Evolutionary conservation across 1,284 basidiomycete genomes (phyloP), one percentile per base, ranked within the genome.

Genomic region (Melampsora americana): DNA sequence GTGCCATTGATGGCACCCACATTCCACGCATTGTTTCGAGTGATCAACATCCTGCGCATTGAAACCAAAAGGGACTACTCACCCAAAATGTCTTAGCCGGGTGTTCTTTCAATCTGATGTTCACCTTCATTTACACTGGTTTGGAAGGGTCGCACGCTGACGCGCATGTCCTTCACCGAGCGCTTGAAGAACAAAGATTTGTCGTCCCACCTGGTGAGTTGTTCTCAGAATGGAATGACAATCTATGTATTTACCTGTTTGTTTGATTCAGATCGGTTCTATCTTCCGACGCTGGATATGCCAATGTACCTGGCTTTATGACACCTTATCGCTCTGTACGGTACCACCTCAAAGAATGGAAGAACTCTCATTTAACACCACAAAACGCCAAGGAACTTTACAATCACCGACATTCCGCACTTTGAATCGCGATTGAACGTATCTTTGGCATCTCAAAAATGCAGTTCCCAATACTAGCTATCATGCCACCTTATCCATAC

Each of bases 1-100:
- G n/a, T n/a, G n/a, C n/a, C n/a, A n/a, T n/a, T 62, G 83, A 83
- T 80, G 82, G 83, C 11, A 78, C 79, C 11, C 80, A 80, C 42
- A 68, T 83, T 30, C 78, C 80, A 72, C 78, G 78, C 12, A 80
- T 77, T 69, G 78, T 80, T 3, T 77, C 79, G 0, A 70, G 73
- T 26, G 62, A 50, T 11, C 79, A 78, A 20, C 64, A 68, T 26
- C 46, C 75, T 56, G 60, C 77, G 18, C 82, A 80, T 77, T 77
- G 79, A 1, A 81, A 80, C 68, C 71, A 78, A 0, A 83, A 84
- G 69, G 83, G 82, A 12, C 26, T 35, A 2, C 72, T 81, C 14
- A 80, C 80, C 7, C 78, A 79, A 20, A 84, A 84, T 78, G 68
- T 82, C 3, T 77, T 84, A 20, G 81, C 81, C 48, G 81, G 79